Base-by-base conservation (phyloP, 306 rosid species). In the Quillaja saponaria region DNA sequence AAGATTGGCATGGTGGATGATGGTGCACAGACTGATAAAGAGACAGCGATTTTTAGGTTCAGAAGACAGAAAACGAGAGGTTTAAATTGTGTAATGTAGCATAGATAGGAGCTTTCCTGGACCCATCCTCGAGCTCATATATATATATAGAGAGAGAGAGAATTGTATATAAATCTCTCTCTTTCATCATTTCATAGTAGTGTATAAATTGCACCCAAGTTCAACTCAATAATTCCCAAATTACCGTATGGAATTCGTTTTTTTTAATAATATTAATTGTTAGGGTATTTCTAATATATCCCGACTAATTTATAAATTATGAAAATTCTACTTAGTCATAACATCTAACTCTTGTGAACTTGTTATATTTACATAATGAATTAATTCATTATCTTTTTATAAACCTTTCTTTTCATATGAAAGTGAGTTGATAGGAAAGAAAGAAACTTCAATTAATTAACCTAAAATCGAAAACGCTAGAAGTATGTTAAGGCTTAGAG, bases 41-140 rank as follows among this genome's bases (percentile, higher is more conserved):
- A 78, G 89, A 85, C 90, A 82, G 90, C 85, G 84, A 82, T 74
- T 58, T 84, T 84, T 80, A 68, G 89, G 85, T 73, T 73, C 74
- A 74, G 73, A 79, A 37, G 74, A 71, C 51, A 61, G 74, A 75
- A 0, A 37, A 64, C 37, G 75, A 66, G 56, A 67, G 58, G 71
- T 64, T 50, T 53, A 46, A 67, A 52, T 73, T 66, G 35, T 58
- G 47, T 49, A 44, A 52, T 73, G 65, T 66, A 63, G 76, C 67
- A 57, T 40, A 78, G 66, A 71, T 71, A 61, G 58, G 54, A 63
- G 38, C 72, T 71, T 79, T 73, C 61, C 10, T 68, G 77, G 85
- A 71, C 81, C 80, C 76, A 76, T 58, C 66, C 55, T 64, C 58
- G 41, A 34, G 31, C 44, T 12, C 10, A 2, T 6, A 8, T 39